Evolutionary conservation across 2,329 filamentous ascomycete species (phyloP).

Genomic region (Beauveria australis): DNA sequence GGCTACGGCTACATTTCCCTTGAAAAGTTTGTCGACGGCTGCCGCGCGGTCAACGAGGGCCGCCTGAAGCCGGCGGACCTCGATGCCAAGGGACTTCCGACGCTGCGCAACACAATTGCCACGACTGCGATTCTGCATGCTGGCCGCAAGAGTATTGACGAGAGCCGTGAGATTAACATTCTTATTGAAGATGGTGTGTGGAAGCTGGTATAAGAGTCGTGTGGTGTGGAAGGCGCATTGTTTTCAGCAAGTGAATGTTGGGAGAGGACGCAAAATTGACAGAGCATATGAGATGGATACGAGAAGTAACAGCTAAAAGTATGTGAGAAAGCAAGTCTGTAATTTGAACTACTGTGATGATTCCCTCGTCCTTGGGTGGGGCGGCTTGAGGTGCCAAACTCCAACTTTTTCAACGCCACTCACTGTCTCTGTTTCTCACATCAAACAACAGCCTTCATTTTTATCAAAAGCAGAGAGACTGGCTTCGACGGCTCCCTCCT

Average conservation of each 20-base stretch:
- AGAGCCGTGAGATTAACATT: conserved; percentile 71
- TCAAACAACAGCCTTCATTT: too few relatives aligned
- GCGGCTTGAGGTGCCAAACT: neutral
- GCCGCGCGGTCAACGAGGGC: conserved; percentile 68
- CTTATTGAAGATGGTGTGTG: conserved; percentile 56
- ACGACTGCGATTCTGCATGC: conserved; percentile 90
- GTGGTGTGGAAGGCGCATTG: neutral
- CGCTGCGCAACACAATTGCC: conserved; percentile 79
- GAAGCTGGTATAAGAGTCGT: conserved; percentile 45
- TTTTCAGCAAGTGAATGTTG: too few relatives aligned
- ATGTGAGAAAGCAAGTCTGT: neutral
- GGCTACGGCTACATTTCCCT: conserved; percentile 93
- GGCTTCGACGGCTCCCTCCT: too few relatives aligned
- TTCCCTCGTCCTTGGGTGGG: neutral
- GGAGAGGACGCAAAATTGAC: neutral
- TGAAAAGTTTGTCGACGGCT: conserved; percentile 91
- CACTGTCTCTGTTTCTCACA: too few relatives aligned
- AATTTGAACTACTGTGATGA: too few relatives aligned
- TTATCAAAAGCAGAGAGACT: too few relatives aligned
- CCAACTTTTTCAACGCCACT: too few relatives aligned
- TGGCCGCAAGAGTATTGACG: conserved; percentile 75
- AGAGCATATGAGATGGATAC: neutral
- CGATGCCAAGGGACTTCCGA: conserved; percentile 74
- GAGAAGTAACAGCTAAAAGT: neutral
- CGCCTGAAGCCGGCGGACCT: conserved; percentile 64